A percentile compares a stretch with the other conserved stretches of the same genome.
Evolutionary conservation across 202 grass and related monocot genomes (phyloP).

Genomic region (Setaria viridis): DNA sequence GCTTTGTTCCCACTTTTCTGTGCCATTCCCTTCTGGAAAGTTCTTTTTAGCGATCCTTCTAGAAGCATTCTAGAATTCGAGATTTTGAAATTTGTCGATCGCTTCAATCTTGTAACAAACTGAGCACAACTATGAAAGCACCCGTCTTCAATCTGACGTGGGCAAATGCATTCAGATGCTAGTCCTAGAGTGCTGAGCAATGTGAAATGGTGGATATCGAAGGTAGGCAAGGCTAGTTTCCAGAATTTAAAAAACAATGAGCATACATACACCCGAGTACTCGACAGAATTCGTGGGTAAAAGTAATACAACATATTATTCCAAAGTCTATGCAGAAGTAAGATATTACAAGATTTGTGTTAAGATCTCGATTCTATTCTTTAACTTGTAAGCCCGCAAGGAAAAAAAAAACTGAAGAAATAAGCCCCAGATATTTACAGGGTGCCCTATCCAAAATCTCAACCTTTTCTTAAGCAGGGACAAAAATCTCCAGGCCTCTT

Average conservation of each 20-base stretch:
- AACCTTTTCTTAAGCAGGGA: background rate
- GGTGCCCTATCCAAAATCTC: conserved; percentile 21
- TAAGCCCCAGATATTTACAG: conserved; percentile 48
- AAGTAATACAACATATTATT: background rate
- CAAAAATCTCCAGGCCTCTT: background rate
- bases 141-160: background rate
- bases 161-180: background rate
- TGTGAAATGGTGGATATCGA: background rate
- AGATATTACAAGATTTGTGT: background rate
- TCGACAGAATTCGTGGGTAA: background rate
- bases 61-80: too few relatives aligned
- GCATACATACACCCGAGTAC: background rate
- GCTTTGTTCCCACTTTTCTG: background rate
- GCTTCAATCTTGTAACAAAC: background rate
- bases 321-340: background rate
- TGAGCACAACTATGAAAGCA: background rate
- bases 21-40: background rate
- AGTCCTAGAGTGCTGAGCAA: background rate
- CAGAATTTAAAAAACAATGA: background rate
- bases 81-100: background rate
- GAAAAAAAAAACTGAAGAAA: conserved; percentile 1
- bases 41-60: too few relatives aligned
- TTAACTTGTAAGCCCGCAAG: conserved; percentile 21
- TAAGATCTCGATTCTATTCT: background rate
- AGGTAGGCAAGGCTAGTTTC: background rate